Evolutionary conservation across 257 asterid genomes (phyloP), one percentile per base, ranked within the genome.

Genomic region (Leonotis leonurus): DNA sequence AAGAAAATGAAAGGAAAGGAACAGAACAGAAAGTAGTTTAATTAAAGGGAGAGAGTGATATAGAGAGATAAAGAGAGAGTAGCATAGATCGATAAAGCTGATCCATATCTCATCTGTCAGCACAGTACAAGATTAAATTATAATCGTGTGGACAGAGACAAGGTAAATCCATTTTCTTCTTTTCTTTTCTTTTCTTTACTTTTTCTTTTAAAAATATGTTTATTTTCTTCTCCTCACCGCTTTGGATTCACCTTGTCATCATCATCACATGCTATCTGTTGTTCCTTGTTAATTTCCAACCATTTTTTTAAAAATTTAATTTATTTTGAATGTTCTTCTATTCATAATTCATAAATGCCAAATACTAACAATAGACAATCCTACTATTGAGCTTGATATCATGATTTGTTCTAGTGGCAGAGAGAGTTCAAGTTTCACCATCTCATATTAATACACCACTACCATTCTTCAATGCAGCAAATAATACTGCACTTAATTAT

Each of bases 51-150:
- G 39, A 33, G 39, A 33, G 37, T 41, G 30, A 11, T 2, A 8
- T 6, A 8, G 70, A 58, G 7, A 50, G 36, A n/a, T 71, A 35
- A 71, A 65, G 73, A 30, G 70, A 32, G 26, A 50, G 60, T 71
- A 79, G 77, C 83, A 70, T 82, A 59, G 73, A 80, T 79, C 91
- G 83, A 85, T 85, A 83, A 88, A 88, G 96, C 94, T 85, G 94
- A 24, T 72, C 21, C 83, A 83, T 73, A 88, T 83, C 82, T 83
- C 85, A 4, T 56, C 60, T 78, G 87, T 77, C 89, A 81, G 80
- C 65, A 73, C 76, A 74, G 87, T 74, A 81, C 90, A 75, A 64
- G 74, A 75, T 78, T 83, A 81, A 84, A 78, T 70, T 63, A 80
- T 76, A 75, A 75, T 76, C 84, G 65, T 40, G 80, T 69, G 73